These are phyloP conservation scores for Bathelium albidoporum DNA, from an alignment of 495 filamentous ascomycete species.

Conservation along the genomic window DNA sequence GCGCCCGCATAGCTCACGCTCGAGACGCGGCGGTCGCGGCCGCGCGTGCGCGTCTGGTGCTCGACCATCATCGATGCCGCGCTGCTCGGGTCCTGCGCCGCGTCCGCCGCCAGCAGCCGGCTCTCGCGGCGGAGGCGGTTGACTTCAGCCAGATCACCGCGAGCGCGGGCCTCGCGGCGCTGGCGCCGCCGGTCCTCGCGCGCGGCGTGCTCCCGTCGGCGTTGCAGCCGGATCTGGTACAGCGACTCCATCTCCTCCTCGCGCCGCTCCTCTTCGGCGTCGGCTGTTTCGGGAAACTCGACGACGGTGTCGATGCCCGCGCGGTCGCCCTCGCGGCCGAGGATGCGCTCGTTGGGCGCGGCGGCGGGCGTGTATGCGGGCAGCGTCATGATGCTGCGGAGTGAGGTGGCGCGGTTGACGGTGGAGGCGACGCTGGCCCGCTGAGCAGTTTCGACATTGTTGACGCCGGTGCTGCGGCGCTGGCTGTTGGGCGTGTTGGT, in stretches of 20 bases:
- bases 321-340: conserved; percentile 78
- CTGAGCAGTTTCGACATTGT: conserved; percentile 2
- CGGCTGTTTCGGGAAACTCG: conserved; percentile 63
- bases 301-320: conserved; percentile 86
- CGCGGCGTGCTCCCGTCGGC: conserved; percentile 64
- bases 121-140: conserved; percentile 45
- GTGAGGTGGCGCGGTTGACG: conserved; percentile 75
- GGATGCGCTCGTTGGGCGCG: conserved; percentile 66
- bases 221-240: conserved; percentile 76
- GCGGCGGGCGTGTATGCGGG: conserved; percentile 66
- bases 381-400: conserved; percentile 86
- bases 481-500: neutral
- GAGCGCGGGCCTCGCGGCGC: conserved; percentile 56
- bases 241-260: conserved; percentile 88
- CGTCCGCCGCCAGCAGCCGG: conserved; percentile 19
- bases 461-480: neutral
- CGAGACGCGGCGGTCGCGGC: conserved; percentile 64
- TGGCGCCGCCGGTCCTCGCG: conserved; percentile 61
- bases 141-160: conserved; percentile 55
- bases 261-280: conserved; percentile 69
- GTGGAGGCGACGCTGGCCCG: conserved; percentile 12
- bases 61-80: conserved; percentile 44
- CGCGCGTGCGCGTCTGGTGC: conserved; percentile 49
- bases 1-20: conserved; percentile 79
- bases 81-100: conserved; percentile 9